These are phyloP conservation scores for Boechera stricta DNA, from an alignment of 345 rosid genomes.

Conservation along the genomic window DNA sequence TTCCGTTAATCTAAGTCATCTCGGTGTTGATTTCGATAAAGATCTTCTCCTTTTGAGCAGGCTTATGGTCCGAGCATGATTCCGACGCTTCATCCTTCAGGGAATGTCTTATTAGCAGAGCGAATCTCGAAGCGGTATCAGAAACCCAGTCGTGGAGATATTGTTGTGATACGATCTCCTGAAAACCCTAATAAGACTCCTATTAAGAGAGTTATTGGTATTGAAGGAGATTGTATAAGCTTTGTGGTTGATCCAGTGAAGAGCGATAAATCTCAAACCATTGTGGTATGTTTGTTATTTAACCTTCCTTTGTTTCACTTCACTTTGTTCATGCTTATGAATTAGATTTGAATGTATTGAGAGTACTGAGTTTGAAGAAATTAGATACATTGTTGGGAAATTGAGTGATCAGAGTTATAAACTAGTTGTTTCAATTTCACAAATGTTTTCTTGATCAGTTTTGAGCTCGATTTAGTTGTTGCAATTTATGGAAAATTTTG, in stretches of 20 bases:
- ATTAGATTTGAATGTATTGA: background rate
- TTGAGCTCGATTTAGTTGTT: slow-evolving; percentile 6
- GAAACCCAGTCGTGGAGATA: slow-evolving; percentile 67
- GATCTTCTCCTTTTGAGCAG: slow-evolving; percentile 40
- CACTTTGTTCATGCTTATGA: background rate
- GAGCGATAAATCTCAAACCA: slow-evolving; percentile 46
- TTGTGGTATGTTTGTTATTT: slow-evolving; percentile 50
- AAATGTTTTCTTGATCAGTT: background rate
- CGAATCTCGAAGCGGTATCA: slow-evolving; percentile 51
- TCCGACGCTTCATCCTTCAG: slow-evolving; percentile 61
- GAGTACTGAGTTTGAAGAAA: background rate
- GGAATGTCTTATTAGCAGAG: slow-evolving; percentile 61
- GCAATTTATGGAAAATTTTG: background rate
- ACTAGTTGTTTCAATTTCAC: background rate
- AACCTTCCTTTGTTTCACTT: background rate
- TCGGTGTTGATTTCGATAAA: background rate
- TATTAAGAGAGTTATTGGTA: slow-evolving; percentile 62
- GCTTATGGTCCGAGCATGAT: slow-evolving; percentile 78
- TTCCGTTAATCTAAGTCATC: background rate
- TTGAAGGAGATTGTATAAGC: slow-evolving; percentile 68
- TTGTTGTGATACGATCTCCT: slow-evolving; percentile 68
- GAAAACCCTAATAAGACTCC: slow-evolving; percentile 54
- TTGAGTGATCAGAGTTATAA: background rate
- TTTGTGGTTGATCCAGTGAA: slow-evolving; percentile 55
- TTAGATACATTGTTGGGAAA: background rate